Evolutionary conservation across 257 asterid species (phyloP), one percentile per base, ranked within the genome.

Genomic region (Fraxinus pennsylvanica): DNA sequence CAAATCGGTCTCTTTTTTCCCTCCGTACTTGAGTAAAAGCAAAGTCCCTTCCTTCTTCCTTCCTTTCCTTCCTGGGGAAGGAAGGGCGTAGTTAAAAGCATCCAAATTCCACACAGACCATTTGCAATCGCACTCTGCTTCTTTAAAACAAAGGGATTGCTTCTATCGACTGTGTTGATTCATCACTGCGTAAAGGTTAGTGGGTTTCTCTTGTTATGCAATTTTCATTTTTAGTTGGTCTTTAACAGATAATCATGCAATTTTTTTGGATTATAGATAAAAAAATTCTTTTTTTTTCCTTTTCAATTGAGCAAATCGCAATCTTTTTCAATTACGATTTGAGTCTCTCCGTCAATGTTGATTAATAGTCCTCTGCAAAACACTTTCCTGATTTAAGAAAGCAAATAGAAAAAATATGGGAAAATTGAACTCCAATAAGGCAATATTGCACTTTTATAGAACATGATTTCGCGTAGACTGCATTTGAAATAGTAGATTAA

Each of bases 161-260:
- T 63, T 32, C 35, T n/a, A 63, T 73, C 59, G 59, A 27, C 38
- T 10, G 47, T 22, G 73, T 52, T 41, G 81, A 66, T 75, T 76
- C 68, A 6, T 61, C 38, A 17, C 50, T 30, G 75, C 45, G 36
- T 38, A 39, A 39, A 36, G 76, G 75, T 50, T 6, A 45, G 76
- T 77, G 78, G 71, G 77, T 69, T 71, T 74, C 22, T 76, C 43
- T n/a, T 54, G n/a, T 67, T 71, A 19, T 29, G 76, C 29, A 47
- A 29, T 45, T 73, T 74, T 21, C 13, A 3, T 66, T 66, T 65
- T 71, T 15, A 57, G 13, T 57, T 57, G 12, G 12, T 57, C 66
- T 21, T 59, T 22, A 59, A 59, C 2, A 54, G 22, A 61, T 0
- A 25, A 52, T 81, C 17, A 29, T n/a, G 33, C 6, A 4, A 8